Evolutionary conservation across 371 early-diverging fungal genomes (phyloP).

Genomic region (Mortierella sp.): DNA sequence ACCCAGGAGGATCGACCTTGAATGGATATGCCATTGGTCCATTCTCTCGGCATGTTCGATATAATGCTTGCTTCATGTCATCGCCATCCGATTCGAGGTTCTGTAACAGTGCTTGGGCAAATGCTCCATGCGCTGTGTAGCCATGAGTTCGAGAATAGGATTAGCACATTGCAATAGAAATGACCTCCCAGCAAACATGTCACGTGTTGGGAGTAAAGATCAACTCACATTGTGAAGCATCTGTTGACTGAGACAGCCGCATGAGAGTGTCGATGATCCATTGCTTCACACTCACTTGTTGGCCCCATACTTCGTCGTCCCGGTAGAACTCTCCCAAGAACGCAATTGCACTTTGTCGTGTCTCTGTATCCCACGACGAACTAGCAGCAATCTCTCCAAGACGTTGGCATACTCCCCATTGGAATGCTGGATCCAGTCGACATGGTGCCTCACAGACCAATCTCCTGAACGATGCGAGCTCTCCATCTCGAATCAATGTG

Average conservation of each 20-base stretch:
- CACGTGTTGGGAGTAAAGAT: too few species aligned
- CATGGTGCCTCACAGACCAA: slow-evolving; percentile 3
- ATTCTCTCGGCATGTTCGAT: neutral
- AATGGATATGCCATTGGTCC: neutral
- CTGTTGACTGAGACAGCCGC: neutral
- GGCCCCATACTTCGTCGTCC: neutral
- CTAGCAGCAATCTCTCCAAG: neutral
- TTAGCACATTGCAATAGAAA: too few species aligned
- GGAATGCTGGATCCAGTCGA: neutral
- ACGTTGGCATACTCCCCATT: slow-evolving; percentile 7
- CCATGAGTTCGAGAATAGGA: too few species aligned
- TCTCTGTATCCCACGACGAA: neutral
- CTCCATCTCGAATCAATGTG: neutral
- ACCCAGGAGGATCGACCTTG: neutral
- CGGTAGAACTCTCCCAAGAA: too few species aligned
- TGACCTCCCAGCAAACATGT: too few species aligned
- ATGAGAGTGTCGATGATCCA: slow-evolving; percentile 4
- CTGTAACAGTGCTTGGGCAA: too few species aligned
- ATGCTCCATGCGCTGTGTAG: too few species aligned
- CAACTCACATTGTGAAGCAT: too few species aligned
- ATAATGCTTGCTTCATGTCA: too few species aligned
- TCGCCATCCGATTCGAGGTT: too few species aligned
- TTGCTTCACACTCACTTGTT: neutral
- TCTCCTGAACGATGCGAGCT: neutral
- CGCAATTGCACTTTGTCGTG: neutral